Evolutionary conservation across 164 flowering plant species (phyloP).

Genomic region (Sedum album): DNA sequence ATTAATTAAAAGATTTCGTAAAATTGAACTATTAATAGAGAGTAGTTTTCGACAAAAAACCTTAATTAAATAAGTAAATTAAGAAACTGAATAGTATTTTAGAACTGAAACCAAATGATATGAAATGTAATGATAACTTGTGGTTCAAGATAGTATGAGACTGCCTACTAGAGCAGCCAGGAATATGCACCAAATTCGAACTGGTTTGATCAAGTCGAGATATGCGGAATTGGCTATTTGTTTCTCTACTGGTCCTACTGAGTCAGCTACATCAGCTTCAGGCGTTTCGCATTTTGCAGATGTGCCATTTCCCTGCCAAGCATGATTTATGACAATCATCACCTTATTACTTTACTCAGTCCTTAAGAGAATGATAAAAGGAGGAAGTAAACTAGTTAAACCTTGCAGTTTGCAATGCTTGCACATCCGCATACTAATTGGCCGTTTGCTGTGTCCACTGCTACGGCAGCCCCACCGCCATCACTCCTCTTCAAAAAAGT

Average conservation of each 20-base stretch:
- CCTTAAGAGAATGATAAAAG: not conserved
- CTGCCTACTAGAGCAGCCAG: not conserved
- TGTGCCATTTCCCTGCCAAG: not conserved
- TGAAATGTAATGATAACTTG: not conserved
- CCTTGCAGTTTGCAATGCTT: not conserved
- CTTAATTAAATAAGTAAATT: no score
- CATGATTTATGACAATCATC: not conserved
- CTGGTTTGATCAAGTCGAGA: not conserved
- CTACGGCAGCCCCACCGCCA: not conserved
- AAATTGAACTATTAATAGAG: no score
- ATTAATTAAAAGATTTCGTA: no score
- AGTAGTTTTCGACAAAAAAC: no score
- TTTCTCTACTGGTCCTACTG: not conserved
- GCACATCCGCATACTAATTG: not conserved
- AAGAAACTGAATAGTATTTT: not conserved
- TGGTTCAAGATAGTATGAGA: not conserved
- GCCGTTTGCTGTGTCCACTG: not conserved
- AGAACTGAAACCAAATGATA: not conserved
- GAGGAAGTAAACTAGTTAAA: not conserved
- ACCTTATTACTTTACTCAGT: not conserved
- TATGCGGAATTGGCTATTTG: not conserved
- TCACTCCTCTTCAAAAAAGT: not conserved
- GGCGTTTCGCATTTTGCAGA: not conserved
- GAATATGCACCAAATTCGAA: not conserved
- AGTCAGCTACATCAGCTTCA: not conserved